Evolutionary conservation across 2,329 filamentous ascomycete genomes (phyloP), one percentile per base, ranked within the genome.

Genomic region (Penicillium sp.): DNA sequence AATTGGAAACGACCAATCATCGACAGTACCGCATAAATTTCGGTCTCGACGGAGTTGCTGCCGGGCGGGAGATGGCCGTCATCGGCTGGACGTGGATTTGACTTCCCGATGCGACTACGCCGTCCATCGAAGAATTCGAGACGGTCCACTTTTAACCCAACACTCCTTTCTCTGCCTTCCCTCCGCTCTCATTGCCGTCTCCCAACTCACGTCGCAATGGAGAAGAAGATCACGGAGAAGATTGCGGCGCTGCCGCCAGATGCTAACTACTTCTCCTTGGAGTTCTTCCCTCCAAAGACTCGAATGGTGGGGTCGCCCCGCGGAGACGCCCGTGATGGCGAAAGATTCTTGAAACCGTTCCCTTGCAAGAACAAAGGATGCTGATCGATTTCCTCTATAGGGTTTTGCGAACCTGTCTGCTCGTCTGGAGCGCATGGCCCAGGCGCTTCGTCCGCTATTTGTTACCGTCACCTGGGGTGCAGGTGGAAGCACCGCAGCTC

Each of bases 251-350:
- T 98, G 74, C 87, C 88, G 69, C 80, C 85, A 55, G 82, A 88
- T 70, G 81, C 82, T 56, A 83, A 81, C 67, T 97, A 93, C 76
- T 95, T 95, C 73, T 97, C 93, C 41, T 85, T 97, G 71, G 93
- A 98, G 74, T 98, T 98, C 82, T 98, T 98, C 75, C 93, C 93
- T 58, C 93, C 93, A 54, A 98, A 97, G 76, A 98, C 93, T 40
- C 79, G 85, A 52, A 95, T 95, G 84, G 80, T 81, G 64, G 61
- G 71, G 61, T 63, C 57, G 57, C 60, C 56, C 57, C 61, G 62
- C 65, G 59, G 24, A n/a, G 18, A 32, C 44, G 46, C 42, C 36
- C 29, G 6, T 36, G 18, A 34, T 49, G 27, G 45, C 46, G 37
- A 29, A 24, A 43, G 11, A 24, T 25, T 11, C 11, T 13, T 25